These are phyloP conservation scores for Lasiodiplodia hormozganensis DNA, from an alignment of 2,329 filamentous ascomycete genomes.

Conservation along the genomic window DNA sequence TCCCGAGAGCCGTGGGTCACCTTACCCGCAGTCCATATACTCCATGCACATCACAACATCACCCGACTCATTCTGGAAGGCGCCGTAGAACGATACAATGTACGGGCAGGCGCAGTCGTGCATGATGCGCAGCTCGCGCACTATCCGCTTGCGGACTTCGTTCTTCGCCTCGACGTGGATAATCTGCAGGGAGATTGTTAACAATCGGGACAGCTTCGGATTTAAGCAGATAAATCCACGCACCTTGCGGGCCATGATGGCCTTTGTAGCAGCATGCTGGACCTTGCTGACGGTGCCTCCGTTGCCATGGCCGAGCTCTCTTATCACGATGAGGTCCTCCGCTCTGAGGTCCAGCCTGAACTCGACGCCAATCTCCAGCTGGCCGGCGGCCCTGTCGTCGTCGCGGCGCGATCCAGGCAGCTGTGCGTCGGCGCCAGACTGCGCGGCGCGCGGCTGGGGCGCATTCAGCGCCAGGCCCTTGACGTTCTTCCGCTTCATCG, in stretches of 20 bases:
- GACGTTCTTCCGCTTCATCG: slow-evolving; percentile 99
- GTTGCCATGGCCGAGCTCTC: slow-evolving; percentile 94
- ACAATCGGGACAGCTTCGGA: slow-evolving; percentile 22
- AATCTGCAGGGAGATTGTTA: slow-evolving; percentile 62
- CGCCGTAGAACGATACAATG: slow-evolving; percentile 97
- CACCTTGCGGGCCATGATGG: slow-evolving; percentile 98
- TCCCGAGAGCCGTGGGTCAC: background rate
- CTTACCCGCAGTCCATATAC: slow-evolving; percentile 98
- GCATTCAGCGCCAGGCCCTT: slow-evolving; percentile 91
- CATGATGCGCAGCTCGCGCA: slow-evolving; percentile 97
- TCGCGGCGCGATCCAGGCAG: slow-evolving; percentile 66
- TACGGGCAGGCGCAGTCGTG: slow-evolving; percentile 96
- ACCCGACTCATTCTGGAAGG: slow-evolving; percentile 93
- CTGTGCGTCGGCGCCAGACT: slow-evolving; percentile 74
- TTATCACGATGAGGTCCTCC: slow-evolving; percentile 90
- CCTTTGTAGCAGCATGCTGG: slow-evolving; percentile 90
- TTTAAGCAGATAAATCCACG: slow-evolving; percentile 31
- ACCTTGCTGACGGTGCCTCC: slow-evolving; percentile 99
- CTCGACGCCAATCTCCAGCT: slow-evolving; percentile 94
- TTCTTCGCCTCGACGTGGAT: slow-evolving; percentile 99
- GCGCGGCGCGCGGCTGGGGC: slow-evolving; percentile 74
- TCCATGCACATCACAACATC: slow-evolving; percentile 99
- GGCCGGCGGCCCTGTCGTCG: slow-evolving; percentile 68
- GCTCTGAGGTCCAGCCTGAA: slow-evolving; percentile 92
- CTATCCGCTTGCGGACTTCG: slow-evolving; percentile 94